Base-by-base conservation (phyloP, 345 rosid species). In the Trapa bicornis region DNA sequence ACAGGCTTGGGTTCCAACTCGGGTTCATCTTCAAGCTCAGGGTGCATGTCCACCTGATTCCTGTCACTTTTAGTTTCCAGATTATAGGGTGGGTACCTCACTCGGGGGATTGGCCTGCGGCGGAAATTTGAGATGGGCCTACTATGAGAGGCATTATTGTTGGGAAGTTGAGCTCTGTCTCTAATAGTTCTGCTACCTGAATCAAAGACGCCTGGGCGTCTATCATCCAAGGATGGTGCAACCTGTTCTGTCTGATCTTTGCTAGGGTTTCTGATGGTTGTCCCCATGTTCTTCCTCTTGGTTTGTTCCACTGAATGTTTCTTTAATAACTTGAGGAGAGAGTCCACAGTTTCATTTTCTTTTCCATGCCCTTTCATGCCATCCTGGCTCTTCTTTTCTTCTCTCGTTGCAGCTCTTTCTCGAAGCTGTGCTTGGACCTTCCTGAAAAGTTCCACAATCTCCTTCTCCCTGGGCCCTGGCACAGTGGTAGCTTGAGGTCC, bases 391-490 rank as follows among this genome's bases (percentile, higher is more conserved):
- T 79, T 84, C 72, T 79, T 79, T n/a, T 82, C 89, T 75, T 87
- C 88, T 76, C 82, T 87, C 57, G 74, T 68, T 0, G 80, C 89
- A 60, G 96, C 92, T 84, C 91, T 83, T 74, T 87, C 88, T 65
- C 95, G 85, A 70, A 94, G 96, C 75, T 85, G 90, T 74, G 86
- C 77, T 70, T 94, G 99, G 64, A 90, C 96, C 80, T 94, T 87
- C 77, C 82, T 82, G 79, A 94, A 94, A 67, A 91, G 84, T 72
- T 94, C 85, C 50, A 87, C 92, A 68, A 94, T 87, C 79, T 94
- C 97, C 84, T 87, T 85, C 81, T 94, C 96, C 74, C 78, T 84
- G 29, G 80, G 84, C 48, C 92, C 89, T 5, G 97, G 96, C 71
- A 85, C 67, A 29, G 95, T 84, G 56, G 86, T 87, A 69, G 92